Conservation (phyloP, 768 basidiomycete species). For the Mycena venus region DNA sequence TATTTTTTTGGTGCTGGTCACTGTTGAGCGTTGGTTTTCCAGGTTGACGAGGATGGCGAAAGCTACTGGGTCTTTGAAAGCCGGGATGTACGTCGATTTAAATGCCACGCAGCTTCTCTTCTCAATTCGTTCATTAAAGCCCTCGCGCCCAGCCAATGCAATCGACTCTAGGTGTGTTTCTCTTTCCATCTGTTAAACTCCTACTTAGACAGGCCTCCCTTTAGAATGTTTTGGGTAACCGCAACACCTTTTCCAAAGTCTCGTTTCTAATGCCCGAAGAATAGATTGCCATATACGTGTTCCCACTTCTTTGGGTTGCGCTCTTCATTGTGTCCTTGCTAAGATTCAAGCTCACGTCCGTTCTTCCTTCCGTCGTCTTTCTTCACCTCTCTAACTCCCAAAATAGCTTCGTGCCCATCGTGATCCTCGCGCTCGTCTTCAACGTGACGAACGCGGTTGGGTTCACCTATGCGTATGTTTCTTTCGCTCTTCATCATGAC, state of each 20-base stretch:
- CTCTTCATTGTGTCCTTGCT: constrained; percentile 91
- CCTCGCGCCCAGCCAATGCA: constrained; percentile 89
- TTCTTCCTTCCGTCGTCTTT: constrained; percentile 33
- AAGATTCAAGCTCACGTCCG: constrained; percentile 90
- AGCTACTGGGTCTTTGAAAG: constrained; percentile 98
- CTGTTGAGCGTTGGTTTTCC: constrained; percentile 3
- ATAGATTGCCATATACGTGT: constrained; percentile 90
- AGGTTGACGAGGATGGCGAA: constrained; percentile 97
- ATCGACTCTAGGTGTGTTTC: constrained; percentile 83
- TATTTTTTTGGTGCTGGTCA: background rate
- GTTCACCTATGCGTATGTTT: constrained; percentile 91
- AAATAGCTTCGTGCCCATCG: constrained; percentile 92
- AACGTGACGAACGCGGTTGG: constrained; percentile 96
- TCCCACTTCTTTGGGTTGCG: constrained; percentile 89
- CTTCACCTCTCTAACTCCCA: constrained; percentile 18
- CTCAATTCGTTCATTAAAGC: constrained; percentile 58
- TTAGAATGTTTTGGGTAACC: constrained; percentile 92
- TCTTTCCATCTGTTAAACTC: background rate
- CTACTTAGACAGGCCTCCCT: background rate
- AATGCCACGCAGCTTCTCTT: background rate
- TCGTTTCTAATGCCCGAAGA: constrained; percentile 14
- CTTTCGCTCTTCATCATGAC: too few species aligned
- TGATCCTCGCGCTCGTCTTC: constrained; percentile 94
- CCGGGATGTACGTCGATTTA: constrained; percentile 80
- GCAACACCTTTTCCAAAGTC: constrained; percentile 11